A percentile compares a stretch with the other conserved stretches of the same genome.
phyloP scores from a whole-genome alignment of 495 filamentous ascomycete species.

The Acidiella bohemica region DNA sequence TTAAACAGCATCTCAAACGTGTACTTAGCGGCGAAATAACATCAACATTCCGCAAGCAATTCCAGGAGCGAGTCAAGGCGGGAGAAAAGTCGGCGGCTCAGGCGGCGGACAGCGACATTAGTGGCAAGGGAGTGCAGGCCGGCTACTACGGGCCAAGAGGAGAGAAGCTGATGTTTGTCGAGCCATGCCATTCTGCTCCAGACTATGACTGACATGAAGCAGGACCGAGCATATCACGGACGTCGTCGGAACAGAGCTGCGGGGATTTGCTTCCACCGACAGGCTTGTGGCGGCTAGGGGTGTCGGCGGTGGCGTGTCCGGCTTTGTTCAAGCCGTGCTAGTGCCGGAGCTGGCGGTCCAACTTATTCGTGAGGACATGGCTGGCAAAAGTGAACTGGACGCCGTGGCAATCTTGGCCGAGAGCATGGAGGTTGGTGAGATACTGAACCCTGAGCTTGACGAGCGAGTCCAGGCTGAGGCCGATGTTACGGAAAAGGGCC shows the following conservation, averaged over 20 bases:
- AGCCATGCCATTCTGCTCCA: not conserved
- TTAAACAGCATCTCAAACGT: constrained; percentile 40
- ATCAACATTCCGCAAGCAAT: constrained; percentile 49
- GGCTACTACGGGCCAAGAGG: constrained; percentile 87
- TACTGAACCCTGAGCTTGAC: constrained; percentile 54
- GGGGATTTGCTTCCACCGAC: constrained; percentile 51
- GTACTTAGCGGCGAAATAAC: constrained; percentile 43
- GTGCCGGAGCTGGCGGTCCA: constrained; percentile 69
- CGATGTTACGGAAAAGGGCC: not conserved
- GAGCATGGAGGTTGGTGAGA: constrained; percentile 63
- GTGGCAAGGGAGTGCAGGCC: constrained; percentile 21
- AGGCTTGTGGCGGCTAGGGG: constrained; percentile 54
- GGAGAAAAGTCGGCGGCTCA: constrained; percentile 49
- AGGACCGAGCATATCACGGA: constrained; percentile 49
- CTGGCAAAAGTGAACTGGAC: constrained; percentile 39
- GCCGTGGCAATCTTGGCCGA: constrained; percentile 59
- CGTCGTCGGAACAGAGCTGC: constrained; percentile 41
- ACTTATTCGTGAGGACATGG: constrained; percentile 80
- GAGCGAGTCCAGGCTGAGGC: constrained; percentile 11
- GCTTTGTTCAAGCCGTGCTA: constrained; percentile 71
- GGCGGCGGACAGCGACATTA: constrained; percentile 30
- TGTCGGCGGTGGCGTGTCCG: constrained; percentile 51
- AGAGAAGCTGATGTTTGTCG: constrained; percentile 45
- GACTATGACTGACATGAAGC: constrained; percentile 1
- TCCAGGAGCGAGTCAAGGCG: constrained; percentile 43